Conservation (phyloP, 345 rosid genomes). For the Anacardium occidentale region DNA sequence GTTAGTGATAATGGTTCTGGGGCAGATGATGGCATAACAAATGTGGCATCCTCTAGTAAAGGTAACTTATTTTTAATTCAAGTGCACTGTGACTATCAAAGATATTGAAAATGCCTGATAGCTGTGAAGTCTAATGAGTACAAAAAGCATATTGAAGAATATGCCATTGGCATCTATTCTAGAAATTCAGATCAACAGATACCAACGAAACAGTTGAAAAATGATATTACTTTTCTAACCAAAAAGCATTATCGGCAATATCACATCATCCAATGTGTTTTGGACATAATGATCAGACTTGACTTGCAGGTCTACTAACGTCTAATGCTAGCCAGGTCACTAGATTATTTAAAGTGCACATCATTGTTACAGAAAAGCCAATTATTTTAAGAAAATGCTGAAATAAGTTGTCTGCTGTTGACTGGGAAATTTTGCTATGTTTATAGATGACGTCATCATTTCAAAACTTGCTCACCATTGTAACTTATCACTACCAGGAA, state of each 20-base stretch:
- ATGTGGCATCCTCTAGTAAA: constrained; percentile 35
- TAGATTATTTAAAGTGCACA: neutral
- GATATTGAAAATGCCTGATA: neutral
- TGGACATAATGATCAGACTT: neutral
- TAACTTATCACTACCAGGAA: neutral
- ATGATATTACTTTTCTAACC: neutral
- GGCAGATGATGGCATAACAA: constrained; percentile 36
- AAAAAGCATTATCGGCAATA: neutral
- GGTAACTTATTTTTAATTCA: constrained; percentile 35
- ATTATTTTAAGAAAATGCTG: neutral
- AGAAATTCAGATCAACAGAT: neutral
- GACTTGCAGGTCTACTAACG: neutral
- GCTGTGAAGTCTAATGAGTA: neutral
- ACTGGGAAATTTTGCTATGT: neutral
- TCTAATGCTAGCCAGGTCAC: constrained; percentile 1
- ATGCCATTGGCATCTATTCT: neutral
- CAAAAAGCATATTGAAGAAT: neutral
- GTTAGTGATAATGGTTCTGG: constrained; percentile 29
- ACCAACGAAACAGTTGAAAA: neutral
- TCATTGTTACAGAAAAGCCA: neutral
- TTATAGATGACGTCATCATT: neutral
- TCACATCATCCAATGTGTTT: neutral
- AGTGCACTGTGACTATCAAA: constrained; percentile 2
- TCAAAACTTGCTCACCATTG: neutral
- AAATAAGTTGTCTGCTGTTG: neutral